Evolutionary conservation across 1,284 basidiomycete genomes (phyloP).

Genomic region (Fomitopsis schrenkii): DNA sequence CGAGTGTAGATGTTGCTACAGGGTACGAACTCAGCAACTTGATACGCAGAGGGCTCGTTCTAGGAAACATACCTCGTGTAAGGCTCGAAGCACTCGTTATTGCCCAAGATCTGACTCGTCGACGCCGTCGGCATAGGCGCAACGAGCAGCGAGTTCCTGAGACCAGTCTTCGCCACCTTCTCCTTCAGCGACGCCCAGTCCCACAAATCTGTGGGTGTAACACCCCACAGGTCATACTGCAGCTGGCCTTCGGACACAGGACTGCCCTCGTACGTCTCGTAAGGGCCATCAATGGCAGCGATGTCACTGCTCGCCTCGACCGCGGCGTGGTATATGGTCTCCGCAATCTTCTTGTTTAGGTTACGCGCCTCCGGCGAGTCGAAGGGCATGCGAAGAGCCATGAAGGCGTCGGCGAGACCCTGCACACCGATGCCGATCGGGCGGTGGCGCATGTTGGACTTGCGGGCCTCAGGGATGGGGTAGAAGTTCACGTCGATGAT

Average conservation of each 20-base stretch:
- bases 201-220: conserved; percentile 92
- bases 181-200: conserved; percentile 91
- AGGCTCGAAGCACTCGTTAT: conserved; percentile 98
- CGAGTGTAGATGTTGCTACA: conserved; percentile 96
- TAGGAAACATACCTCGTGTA: conserved; percentile 74
- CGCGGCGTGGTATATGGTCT: conserved; percentile 98
- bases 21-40: conserved; percentile 8
- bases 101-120: conserved; percentile 97
- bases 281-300: conserved; percentile 79
- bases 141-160: conserved; percentile 92
- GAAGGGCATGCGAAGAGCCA: conserved; percentile 95
- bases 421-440: conserved; percentile 98
- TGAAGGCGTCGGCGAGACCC: conserved; percentile 98
- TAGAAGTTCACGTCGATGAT: conserved; percentile 96
- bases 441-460: conserved; percentile 96
- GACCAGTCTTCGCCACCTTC: conserved; percentile 82
- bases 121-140: conserved; percentile 99
- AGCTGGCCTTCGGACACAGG: conserved; percentile 88
- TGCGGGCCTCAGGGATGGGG: conserved; percentile 86
- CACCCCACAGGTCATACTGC: conserved; percentile 95
- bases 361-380: conserved; percentile 86
- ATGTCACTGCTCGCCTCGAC: conserved; percentile 92
- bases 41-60: background rate
- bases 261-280: conserved; percentile 90
- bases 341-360: conserved; percentile 96